These are phyloP conservation scores for Farysia itapuensis DNA, from an alignment of 1,284 basidiomycete genomes.

Conservation along the genomic window DNA sequence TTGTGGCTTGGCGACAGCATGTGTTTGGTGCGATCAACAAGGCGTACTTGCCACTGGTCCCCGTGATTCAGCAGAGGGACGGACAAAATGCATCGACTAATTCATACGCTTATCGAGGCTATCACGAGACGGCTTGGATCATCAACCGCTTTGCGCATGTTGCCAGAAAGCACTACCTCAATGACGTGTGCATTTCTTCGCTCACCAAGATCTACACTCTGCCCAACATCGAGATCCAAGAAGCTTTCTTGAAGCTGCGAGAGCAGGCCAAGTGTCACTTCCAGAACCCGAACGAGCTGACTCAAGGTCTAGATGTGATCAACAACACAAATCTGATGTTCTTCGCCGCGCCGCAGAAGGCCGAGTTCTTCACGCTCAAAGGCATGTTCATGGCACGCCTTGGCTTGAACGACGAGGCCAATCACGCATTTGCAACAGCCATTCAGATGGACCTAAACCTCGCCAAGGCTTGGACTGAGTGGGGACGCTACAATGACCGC, in stretches of 20 bases:
- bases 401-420: constrained; percentile 85
- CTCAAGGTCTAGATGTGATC: constrained; percentile 94
- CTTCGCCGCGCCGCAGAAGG: constrained; percentile 91
- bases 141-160: constrained; percentile 99
- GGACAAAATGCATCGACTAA: constrained; percentile 63
- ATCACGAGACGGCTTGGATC: constrained; percentile 99
- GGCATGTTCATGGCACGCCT: constrained; percentile 96
- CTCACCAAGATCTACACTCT: constrained; percentile 97
- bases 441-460: constrained; percentile 93
- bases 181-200: constrained; percentile 92
- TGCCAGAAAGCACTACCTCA: constrained; percentile 91
- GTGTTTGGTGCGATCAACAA: constrained; percentile 91
- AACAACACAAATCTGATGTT: constrained; percentile 99
- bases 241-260: constrained; percentile 96
- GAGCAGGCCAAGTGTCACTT: constrained; percentile 99
- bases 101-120: constrained; percentile 95
- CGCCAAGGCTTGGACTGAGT: constrained; percentile 97
- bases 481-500: constrained; percentile 92
- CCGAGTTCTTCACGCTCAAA: constrained; percentile 99
- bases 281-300: constrained; percentile 89
- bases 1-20: constrained; percentile 96
- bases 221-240: constrained; percentile 99
- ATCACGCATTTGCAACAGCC: constrained; percentile 71
- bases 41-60: constrained; percentile 81
- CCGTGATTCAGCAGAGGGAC: constrained; percentile 62